Conservation (phyloP, 495 filamentous ascomycete genomes). For the Neurospora intermedia region DNA sequence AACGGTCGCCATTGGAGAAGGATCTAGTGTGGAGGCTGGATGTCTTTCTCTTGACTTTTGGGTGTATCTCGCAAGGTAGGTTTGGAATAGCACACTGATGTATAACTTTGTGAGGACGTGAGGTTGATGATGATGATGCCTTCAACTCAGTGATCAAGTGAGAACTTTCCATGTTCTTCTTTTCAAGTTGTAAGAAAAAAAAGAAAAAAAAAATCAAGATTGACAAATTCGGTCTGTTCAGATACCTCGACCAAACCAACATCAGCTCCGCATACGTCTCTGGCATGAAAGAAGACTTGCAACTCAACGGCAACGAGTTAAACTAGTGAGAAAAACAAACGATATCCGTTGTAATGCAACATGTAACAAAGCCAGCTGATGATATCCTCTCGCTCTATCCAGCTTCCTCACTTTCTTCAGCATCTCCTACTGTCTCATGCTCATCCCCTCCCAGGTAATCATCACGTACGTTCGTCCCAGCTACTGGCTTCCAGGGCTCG, state of each 20-base stretch:
- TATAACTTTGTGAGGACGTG: background rate
- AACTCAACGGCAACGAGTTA: slow-evolving; percentile 28
- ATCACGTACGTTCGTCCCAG: slow-evolving; percentile 32
- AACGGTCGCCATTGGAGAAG: slow-evolving; percentile 20
- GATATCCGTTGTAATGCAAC: too few species aligned
- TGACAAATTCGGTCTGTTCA: slow-evolving; percentile 1
- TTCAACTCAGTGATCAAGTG: slow-evolving; percentile 22
- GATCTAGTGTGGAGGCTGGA: slow-evolving; percentile 30
- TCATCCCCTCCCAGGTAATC: slow-evolving; percentile 43
- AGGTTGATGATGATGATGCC: background rate
- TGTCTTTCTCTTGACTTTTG: slow-evolving; percentile 33
- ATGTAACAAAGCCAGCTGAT: too few species aligned
- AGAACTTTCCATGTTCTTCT: background rate
- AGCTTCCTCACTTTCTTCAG: slow-evolving; percentile 44
- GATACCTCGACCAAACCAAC: slow-evolving; percentile 28
- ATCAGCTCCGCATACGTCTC: slow-evolving; percentile 34
- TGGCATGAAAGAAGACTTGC: slow-evolving; percentile 35
- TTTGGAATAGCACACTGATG: background rate
- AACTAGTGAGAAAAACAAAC: slow-evolving; percentile 17
- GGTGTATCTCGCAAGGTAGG: slow-evolving; percentile 29
- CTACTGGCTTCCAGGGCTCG: slow-evolving; percentile 31
- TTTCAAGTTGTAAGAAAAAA: background rate
- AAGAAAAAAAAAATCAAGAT: background rate
- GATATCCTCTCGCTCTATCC: background rate
- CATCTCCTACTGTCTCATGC: slow-evolving; percentile 34